Evolutionary conservation across 148 eudicot genomes (phyloP), one percentile per base, ranked within the genome.

Genomic region (Diospyros kaki): DNA sequence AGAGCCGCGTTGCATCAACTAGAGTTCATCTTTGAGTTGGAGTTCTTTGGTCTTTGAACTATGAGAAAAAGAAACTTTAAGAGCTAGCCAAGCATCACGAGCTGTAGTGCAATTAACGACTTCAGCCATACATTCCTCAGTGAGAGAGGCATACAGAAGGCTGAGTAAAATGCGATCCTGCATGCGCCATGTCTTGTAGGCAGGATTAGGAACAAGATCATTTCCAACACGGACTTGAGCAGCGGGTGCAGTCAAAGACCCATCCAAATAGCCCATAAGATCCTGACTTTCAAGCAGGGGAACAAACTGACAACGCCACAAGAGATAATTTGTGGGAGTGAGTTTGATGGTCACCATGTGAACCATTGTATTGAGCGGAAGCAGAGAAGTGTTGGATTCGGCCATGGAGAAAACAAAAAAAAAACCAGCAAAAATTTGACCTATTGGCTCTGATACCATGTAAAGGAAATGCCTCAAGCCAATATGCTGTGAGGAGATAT

Each of bases 271-370:
- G 56, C 9, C 28, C 28, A 28, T 28, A 28, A 28, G 28, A 28
- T 9, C 56, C 10, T 2, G 56, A 9, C 56, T 53, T 2, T 9
- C 10, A 2, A 53, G 10, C 2, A 53, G 11, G 10, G 56, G 56
- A 12, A 53, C 10, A 53, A 53, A 53, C 56, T 53, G 56, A 53
- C 2, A 0, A 6, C 56, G 7, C 56, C 56, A 2, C 10, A 53
- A 9, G 11, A 58, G n/a, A 58, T 58, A 58, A 58, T 58, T 58
- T 5, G 61, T 14, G 18, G 61, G n/a, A 28, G 61, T 58, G 5
- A 58, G 61, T 58, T 58, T 58, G 61, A 58, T 58, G 61, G 61
- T 58, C 18, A 58, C 18, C 61, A 58, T 58, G n/a, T 13, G 61
- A 17, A 14, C 61, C 61, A 58, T 58, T 28, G 61, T 58, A 6